Base-by-base conservation (phyloP, 805 yeast genomes). In the Ascoidea tarda region DNA sequence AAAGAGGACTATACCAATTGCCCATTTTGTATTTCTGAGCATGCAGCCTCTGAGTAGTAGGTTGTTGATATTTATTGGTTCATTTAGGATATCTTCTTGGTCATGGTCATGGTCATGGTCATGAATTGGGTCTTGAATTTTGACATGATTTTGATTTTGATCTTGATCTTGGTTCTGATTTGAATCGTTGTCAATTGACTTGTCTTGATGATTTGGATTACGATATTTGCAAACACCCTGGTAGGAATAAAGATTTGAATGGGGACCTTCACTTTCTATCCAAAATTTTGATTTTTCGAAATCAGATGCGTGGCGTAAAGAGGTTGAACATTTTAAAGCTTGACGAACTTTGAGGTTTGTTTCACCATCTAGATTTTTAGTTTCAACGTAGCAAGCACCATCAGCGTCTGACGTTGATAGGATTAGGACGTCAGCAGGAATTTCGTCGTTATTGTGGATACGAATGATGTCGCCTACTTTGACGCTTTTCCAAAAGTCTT, bases 201-300 rank as follows among this genome's bases (percentile, higher is more conserved):
- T 21, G 28, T 21, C 28, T 21, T 21, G 28, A 21, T 21, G 28
- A 21, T 21, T 21, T 21, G 28, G 28, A 21, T 21, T 21, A 21
- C 28, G 60, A 70, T 75, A 78, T 58, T 74, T 77, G 56, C 83
- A 60, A 59, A 81, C 82, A 57, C 93, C 95, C 63, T 84, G 86
- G 60, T 84, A 86, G 47, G 81, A 74, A 64, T 86, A 86, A 57
- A 86, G 69, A 62, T 84, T 84, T 1, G 89, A 76, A 64, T 85
- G 88, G 14, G 95, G 95, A 6, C 89, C 91, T 67, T 86, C 93
- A 69, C 85, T 77, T 58, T 85, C 87, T n/a, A 85, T 67, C 77
- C 83, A 77, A 59, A 84, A 84, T 57, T 72, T 73, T 51, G 78
- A 68, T 59, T 72, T 70, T 5, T 74, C 70, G 46, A 77, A 61